Conservation (phyloP, 169 alveolate species). For the Cryptosporidium ubiquitum region DNA sequence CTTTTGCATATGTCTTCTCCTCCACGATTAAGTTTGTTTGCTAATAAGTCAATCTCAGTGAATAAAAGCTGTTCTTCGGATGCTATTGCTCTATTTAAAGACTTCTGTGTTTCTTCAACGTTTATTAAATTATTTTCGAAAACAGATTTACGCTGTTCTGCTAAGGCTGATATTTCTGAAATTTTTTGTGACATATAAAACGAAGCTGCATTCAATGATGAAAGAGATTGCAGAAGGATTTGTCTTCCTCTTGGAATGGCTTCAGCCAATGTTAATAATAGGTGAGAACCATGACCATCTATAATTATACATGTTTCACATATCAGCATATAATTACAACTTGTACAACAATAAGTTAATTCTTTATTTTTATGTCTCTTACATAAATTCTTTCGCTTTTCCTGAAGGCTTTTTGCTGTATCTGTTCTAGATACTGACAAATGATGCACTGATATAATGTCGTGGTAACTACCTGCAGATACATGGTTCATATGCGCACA, state of each 20-base stretch:
- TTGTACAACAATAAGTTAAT: constrained; percentile 66
- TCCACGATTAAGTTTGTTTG: constrained; percentile 42
- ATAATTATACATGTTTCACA: constrained; percentile 72
- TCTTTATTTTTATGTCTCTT: constrained; percentile 69
- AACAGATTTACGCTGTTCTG: constrained; percentile 49
- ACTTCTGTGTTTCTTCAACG: constrained; percentile 58
- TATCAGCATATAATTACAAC: constrained; percentile 47
- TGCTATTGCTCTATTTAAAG: constrained; percentile 42
- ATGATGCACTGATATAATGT: constrained; percentile 39
- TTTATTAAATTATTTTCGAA: constrained; percentile 45
- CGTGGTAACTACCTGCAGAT: constrained; percentile 58
- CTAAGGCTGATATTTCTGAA: constrained; percentile 27
- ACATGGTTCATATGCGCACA: constrained; percentile 65
- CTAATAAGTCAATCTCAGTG: constrained; percentile 26
- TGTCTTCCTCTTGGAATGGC: constrained; percentile 65
- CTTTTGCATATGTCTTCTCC: constrained; percentile 55
- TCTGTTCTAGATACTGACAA: constrained; percentile 27
- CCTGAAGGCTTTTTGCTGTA: constrained; percentile 21
- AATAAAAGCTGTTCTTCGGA: constrained; percentile 47
- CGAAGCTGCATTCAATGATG: constrained; percentile 52
- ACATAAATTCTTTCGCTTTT: constrained; percentile 16
- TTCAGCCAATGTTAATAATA: constrained; percentile 60
- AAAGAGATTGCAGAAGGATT: constrained; percentile 42
- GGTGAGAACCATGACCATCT: constrained; percentile 66
- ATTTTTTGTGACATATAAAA: constrained; percentile 63